Conservation (phyloP, 495 filamentous ascomycete species). For the Aspergillus diversus region DNA sequence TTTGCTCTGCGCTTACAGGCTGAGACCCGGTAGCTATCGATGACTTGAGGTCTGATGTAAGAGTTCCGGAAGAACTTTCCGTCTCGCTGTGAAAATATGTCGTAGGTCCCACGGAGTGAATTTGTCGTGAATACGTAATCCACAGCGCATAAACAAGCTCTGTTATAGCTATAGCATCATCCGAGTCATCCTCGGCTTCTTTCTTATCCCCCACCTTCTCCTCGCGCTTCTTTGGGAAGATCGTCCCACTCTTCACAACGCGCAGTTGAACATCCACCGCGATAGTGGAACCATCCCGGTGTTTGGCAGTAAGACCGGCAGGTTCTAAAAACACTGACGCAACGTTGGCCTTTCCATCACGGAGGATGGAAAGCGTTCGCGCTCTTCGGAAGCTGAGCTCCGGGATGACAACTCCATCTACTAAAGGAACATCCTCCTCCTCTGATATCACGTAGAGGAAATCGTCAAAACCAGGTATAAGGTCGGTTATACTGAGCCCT, state of each 20-base stretch:
- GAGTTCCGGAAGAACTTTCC: conserved; percentile 22
- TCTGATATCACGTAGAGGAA: conserved; percentile 79
- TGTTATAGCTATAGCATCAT: conserved; percentile 53
- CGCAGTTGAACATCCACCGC: conserved; percentile 95
- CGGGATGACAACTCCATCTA: conserved; percentile 95
- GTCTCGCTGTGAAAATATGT: conserved; percentile 47
- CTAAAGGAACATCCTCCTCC: conserved; percentile 78
- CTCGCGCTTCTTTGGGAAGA: conserved; percentile 46
- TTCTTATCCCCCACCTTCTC: conserved; percentile 37
- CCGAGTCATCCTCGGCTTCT: conserved; percentile 42
- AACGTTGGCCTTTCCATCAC: conserved; percentile 74
- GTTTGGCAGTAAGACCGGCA: conserved; percentile 79
- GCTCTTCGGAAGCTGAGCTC: conserved; percentile 95
- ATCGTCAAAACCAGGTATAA: conserved; percentile 87
- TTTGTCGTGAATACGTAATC: conserved; percentile 93
- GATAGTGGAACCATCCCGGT: conserved; percentile 87
- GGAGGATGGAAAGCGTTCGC: conserved; percentile 76
- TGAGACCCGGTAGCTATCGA: conserved; percentile 17
- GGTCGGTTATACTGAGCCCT: conserved; percentile 72
- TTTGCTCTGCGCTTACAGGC: conserved; percentile 20
- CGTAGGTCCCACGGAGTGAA: conserved; percentile 74
- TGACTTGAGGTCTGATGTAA: conserved; percentile 18
- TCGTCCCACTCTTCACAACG: conserved; percentile 83
- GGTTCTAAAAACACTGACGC: conserved; percentile 77
- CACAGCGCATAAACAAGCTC: conserved; percentile 94